Percentiles rank a stretch among this genome's conserved stretches.
Conservation (phyloP, 768 basidiomycete species). For the Boletus rufocinnamomeus region DNA sequence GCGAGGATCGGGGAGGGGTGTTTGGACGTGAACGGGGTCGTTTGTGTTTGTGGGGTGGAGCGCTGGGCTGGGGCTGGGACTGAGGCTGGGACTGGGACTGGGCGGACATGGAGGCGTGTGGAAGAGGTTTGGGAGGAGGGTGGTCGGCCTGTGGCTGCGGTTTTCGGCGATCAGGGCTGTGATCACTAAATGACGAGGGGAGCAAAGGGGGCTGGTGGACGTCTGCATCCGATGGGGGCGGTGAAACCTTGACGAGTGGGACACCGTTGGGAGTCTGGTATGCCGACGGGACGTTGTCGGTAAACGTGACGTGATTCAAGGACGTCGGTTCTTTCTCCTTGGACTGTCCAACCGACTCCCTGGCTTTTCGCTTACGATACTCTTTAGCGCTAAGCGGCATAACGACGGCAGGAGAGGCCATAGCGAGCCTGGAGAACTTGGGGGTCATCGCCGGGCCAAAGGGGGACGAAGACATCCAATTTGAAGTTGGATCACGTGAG, state of each 20-base stretch:
- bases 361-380: slow-evolving; percentile 27
- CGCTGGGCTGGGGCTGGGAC: background rate
- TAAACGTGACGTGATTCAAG: slow-evolving; percentile 14
- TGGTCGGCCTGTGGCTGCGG: slow-evolving; percentile 10
- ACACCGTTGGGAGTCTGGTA: background rate
- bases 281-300: slow-evolving; percentile 10
- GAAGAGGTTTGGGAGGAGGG: slow-evolving; percentile 2
- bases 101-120: slow-evolving; percentile 8
- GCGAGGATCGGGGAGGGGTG: slow-evolving; percentile 19
- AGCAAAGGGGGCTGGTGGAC: background rate
- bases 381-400: slow-evolving; percentile 35
- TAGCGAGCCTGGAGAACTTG: slow-evolving; percentile 33
- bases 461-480: slow-evolving; percentile 33
- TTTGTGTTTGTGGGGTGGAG: background rate
- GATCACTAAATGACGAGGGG: background rate
- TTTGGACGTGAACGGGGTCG: slow-evolving; percentile 21
- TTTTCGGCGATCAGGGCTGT: background rate
- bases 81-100: background rate
- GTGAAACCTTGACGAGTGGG: slow-evolving; percentile 20
- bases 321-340: slow-evolving; percentile 10
- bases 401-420: slow-evolving; percentile 31
- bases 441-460: slow-evolving; percentile 33
- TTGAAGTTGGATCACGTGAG: slow-evolving; percentile 29
- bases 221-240: slow-evolving; percentile 9
- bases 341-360: slow-evolving; percentile 2